Conservation (phyloP, 2,329 filamentous ascomycete genomes). For the Cadophora sp. region DNA sequence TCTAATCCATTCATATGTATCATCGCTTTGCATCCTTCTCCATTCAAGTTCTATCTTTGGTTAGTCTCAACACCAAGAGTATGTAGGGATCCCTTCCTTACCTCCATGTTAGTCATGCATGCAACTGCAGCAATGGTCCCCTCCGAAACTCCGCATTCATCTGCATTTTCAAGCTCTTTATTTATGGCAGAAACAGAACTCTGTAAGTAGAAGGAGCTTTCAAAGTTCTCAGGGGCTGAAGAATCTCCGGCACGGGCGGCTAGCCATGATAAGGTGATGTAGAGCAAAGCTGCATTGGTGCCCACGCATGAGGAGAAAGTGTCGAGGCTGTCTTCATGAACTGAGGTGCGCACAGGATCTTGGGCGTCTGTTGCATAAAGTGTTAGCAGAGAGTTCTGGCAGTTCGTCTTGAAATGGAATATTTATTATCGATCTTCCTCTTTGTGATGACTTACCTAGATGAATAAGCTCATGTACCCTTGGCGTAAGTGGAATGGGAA, state of each 20-base stretch:
- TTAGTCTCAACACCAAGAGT: not conserved
- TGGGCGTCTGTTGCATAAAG: not conserved
- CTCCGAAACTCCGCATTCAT: slow-evolving; percentile 3
- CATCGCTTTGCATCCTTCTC: not conserved
- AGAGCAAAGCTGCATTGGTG: slow-evolving; percentile 5
- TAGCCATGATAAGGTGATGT: slow-evolving; percentile 16
- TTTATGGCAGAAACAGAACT: slow-evolving; percentile 5
- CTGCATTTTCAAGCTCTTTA: slow-evolving; percentile 7
- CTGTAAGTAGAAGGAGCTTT: slow-evolving; percentile 16
- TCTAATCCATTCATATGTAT: slow-evolving; percentile 16
- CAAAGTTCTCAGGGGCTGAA: not conserved
- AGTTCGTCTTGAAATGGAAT: too few relatives aligned
- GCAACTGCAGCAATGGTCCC: slow-evolving; percentile 14
- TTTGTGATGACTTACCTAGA: not conserved
- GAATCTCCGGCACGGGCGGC: not conserved
- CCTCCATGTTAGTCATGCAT: slow-evolving; percentile 19
- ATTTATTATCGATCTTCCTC: too few relatives aligned
- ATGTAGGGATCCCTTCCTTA: not conserved
- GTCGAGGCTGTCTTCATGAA: not conserved
- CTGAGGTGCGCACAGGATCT: not conserved
- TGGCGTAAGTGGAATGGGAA: slow-evolving; percentile 11
- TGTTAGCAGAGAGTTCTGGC: not conserved
- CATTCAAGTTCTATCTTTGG: slow-evolving; percentile 8
- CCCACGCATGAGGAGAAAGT: not conserved
- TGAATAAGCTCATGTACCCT: slow-evolving; percentile 16